Evolutionary conservation across 441 rosid genomes (phyloP), one percentile per base, ranked within the genome.

Genomic region (Pelargonium fulgidum): DNA sequence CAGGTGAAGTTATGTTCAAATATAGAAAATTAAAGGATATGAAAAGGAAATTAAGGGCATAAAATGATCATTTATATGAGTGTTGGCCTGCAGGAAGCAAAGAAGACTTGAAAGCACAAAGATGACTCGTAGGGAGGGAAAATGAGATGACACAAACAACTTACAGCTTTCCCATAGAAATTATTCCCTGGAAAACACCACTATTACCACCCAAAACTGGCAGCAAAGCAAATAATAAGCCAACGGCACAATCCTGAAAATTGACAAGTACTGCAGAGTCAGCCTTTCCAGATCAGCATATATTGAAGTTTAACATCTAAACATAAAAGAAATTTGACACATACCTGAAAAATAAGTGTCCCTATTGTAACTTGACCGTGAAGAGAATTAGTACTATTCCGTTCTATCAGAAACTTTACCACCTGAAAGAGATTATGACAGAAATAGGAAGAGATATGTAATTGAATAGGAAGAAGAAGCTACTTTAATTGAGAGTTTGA

Each of bases 331-430:
- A 19, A 69, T 59, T 64, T 26, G 12, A 61, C 47, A 41, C 56
- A 66, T 78, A 92, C 99, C 99, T 92, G 99, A 81, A 94, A 87
- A 73, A 94, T 92, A 74, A 94, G 93, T 19, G 96, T 94, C 69
- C 98, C 99, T 33, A 94, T 89, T 29, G 98, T 90, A 67, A 94
- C 96, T 86, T 94, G 98, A 77, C 99, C 99, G 72, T 92, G 98
- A 70, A 89, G 89, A 72, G 91, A 73, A 81, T 73, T 90, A 74
- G 77, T 87, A 63, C 84, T 82, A 69, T 86, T 92, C 68, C 84
- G 84, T 75, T 94, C 99, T 42, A 88, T 81, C 71, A 94, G 81
- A 86, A 89, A 94, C 77, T 94, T 94, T 66, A 94, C 98, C 76
- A 94, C 99, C 99, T 94, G 82, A 36, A 56, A 36, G 41, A 36